Base-by-base conservation (phyloP, 352 stramenopile genomes). In the Discostella stelligera region DNA sequence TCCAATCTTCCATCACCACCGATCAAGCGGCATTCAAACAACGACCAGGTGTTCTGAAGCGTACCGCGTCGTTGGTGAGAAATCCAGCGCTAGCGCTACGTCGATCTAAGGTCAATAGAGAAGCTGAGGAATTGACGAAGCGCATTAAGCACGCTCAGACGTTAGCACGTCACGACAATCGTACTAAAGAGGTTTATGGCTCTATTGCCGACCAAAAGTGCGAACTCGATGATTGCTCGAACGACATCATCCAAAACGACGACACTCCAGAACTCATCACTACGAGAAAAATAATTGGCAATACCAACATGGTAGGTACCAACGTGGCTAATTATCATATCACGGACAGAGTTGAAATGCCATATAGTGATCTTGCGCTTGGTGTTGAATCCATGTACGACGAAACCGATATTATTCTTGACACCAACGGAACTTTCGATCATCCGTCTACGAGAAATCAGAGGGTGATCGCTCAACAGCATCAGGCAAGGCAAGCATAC, bases 1-100 rank as follows among this genome's bases (percentile, higher is more conserved):
- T 83, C 9, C 27, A 79, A 71, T 78, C 75, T 25, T 73, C 67
- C 5, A 25, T 83, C 10, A 78, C 68, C 3, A 63, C 52, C 50
- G 75, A 83, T 27, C 44, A 74, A 18, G 32, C 18, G 16, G 30
- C 53, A 2, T 78, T 82, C 46, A 68, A 50, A 4, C 48, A 62
- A 46, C 66, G 50, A 18, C 23, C 39, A 32, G 63, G 18, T 13
- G 7, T 83, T 49, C 14, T 78, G 13, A 74, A 74, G 50, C 55
- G 63, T 25, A 77, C 66, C 18, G 53, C 20, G 0, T 78, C 68
- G 41, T 20, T 75, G 18, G 66, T 75, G 18, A 69, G 65, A 25
- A 69, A 80, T 49, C 72, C 64, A 27, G 68, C 41, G 5, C 20
- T 53, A 54, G 16, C 61, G 41, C 30, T 77, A 9, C 61, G 56